Evolutionary conservation across 2,329 filamentous ascomycete species (phyloP).

Genomic region (Arthrobotrys entomopaga): DNA sequence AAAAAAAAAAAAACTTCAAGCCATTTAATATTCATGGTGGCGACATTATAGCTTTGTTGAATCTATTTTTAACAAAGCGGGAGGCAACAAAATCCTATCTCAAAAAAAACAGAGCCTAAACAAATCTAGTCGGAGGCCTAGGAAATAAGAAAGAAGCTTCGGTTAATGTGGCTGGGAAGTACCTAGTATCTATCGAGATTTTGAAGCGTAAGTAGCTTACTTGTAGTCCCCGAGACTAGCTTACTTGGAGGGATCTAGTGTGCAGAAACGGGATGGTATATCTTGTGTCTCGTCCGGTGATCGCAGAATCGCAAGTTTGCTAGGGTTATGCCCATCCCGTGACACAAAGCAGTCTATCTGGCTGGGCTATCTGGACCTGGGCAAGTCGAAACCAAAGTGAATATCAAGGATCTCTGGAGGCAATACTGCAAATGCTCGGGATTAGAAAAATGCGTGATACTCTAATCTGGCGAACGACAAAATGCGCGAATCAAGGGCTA

Average conservation of each 20-base stretch:
- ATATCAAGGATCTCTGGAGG: too few species aligned
- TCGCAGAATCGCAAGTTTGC: neutral
- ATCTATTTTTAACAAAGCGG: conserved; percentile 30
- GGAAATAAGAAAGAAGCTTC: neutral
- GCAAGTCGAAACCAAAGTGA: too few species aligned
- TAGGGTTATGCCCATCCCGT: neutral
- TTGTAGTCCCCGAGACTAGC: neutral
- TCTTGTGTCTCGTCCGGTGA: neutral
- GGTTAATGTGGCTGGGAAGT: neutral
- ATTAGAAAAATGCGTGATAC: too few species aligned
- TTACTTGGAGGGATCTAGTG: neutral
- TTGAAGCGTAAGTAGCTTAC: neutral
- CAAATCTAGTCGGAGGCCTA: too few species aligned
- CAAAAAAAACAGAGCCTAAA: too few species aligned
- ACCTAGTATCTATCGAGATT: neutral
- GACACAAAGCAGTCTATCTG: too few species aligned
- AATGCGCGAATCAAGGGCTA: too few species aligned
- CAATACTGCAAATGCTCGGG: too few species aligned
- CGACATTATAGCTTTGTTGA: neutral
- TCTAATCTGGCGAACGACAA: too few species aligned
- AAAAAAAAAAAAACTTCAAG: too few species aligned
- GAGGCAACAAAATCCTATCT: neutral
- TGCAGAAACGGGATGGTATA: neutral
- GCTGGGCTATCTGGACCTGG: too few species aligned
- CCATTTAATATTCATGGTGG: too few species aligned